Conservation (phyloP, 164 flowering plant genomes). For the Aristolochia fimbriata region DNA sequence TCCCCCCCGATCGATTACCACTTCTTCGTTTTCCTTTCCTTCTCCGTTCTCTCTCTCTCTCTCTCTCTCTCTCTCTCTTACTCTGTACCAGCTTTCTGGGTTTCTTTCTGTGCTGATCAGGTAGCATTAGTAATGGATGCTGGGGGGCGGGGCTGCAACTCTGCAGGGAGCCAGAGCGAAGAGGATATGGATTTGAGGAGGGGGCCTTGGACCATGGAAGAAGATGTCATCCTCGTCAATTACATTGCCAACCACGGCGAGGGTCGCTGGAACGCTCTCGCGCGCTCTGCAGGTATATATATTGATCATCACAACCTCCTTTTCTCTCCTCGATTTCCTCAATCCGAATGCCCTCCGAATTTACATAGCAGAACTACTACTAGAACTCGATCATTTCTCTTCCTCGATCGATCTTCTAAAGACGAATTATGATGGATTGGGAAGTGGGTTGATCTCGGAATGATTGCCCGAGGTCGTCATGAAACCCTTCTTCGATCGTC, state of each 20-base stretch:
- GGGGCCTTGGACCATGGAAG: conserved; percentile 80
- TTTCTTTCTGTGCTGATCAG: too few relatives aligned
- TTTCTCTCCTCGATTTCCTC: not conserved
- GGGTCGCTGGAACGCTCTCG: conserved; percentile 71
- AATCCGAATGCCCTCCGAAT: not conserved
- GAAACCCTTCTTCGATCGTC: too few relatives aligned
- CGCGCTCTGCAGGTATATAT: conserved; percentile 43
- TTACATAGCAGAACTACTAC: too few relatives aligned
- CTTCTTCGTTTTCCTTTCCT: not conserved
- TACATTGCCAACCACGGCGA: conserved; percentile 58
- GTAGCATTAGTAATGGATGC: conserved; percentile 6
- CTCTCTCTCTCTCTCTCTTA: not conserved
- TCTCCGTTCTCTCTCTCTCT: too few relatives aligned
- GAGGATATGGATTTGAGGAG: conserved; percentile 41
- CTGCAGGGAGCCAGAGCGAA: conserved; percentile 14
- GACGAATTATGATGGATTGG: too few relatives aligned
- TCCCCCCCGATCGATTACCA: too few relatives aligned
- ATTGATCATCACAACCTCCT: not conserved
- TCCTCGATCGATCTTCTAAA: too few relatives aligned
- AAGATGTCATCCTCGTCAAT: conserved; percentile 49
- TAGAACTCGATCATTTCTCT: too few relatives aligned
- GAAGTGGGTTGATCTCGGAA: too few relatives aligned
- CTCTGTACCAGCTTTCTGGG: not conserved
- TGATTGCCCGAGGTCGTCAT: too few relatives aligned
- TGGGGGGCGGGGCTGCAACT: conserved; percentile 3